A percentile compares a stretch with the other conserved stretches of the same genome.
These are phyloP conservation scores for Scedosporium aurantiacum DNA, from an alignment of 2,329 filamentous ascomycete species.

Conservation along the genomic window DNA sequence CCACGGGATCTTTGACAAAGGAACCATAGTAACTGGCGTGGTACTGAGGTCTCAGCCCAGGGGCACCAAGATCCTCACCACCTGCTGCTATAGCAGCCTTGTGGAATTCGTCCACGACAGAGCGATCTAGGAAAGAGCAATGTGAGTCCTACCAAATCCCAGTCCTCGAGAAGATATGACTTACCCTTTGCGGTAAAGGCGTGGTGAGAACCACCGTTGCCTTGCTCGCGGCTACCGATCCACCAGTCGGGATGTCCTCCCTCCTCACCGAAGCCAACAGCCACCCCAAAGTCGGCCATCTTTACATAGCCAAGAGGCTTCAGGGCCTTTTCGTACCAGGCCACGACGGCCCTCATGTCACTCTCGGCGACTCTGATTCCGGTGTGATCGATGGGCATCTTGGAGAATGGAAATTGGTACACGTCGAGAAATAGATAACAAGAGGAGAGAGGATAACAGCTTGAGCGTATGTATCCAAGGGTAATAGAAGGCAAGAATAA, in stretches of 20 bases:
- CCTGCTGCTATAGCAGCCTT: constrained; percentile 28
- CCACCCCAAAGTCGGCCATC: constrained; percentile 16
- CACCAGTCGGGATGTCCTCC: not conserved
- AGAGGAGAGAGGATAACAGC: not conserved
- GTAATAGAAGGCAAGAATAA: too few relatives aligned
- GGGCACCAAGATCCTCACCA: constrained; percentile 35
- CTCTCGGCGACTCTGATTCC: constrained; percentile 18
- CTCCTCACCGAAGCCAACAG: constrained; percentile 10
- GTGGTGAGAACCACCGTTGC: not conserved
- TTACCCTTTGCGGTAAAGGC: not conserved
- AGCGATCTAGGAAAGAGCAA: constrained; percentile 20
- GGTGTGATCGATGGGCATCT: constrained; percentile 25
- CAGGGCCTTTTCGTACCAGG: constrained; percentile 24
- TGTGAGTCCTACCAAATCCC: not conserved
- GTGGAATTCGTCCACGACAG: constrained; percentile 33
- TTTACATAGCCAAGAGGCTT: constrained; percentile 24
- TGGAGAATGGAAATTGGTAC: not conserved
- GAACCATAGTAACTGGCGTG: constrained; percentile 36
- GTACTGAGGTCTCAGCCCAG: constrained; percentile 32
- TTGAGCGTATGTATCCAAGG: not conserved
- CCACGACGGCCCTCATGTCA: constrained; percentile 17
- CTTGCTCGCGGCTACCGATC: not conserved
- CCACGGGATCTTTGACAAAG: constrained; percentile 36
- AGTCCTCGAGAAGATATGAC: not conserved
- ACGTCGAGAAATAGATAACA: not conserved